Conservation (phyloP, 2,329 filamentous ascomycete genomes). For the Phialophora expanda region DNA sequence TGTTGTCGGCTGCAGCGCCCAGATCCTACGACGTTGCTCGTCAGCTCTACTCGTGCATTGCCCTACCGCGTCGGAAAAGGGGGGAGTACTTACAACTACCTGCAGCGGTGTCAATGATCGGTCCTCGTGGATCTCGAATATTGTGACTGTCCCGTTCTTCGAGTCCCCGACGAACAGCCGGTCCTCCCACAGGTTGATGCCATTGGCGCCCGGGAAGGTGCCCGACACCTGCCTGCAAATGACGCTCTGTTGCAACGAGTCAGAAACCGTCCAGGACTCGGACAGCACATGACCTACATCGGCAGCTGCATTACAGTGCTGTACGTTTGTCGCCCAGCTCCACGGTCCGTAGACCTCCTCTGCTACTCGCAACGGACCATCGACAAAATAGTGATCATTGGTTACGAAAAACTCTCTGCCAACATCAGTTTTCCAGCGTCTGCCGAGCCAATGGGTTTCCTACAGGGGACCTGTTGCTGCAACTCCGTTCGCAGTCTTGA, state of each 20-base stretch:
- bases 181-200: constrained; percentile 33
- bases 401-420: constrained; percentile 28
- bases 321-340: constrained; percentile 28
- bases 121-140: constrained; percentile 30
- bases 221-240: constrained; percentile 29
- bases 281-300: constrained; percentile 14
- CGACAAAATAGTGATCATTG: constrained; percentile 30
- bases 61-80: not conserved
- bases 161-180: constrained; percentile 31
- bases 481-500: constrained; percentile 35
- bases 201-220: constrained; percentile 32
- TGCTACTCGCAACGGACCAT: constrained; percentile 18
- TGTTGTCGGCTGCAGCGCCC: constrained; percentile 35
- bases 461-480: constrained; percentile 28
- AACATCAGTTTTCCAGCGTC: constrained; percentile 6
- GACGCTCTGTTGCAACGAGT: constrained; percentile 17
- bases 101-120: constrained; percentile 27
- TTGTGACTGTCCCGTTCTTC: constrained; percentile 32
- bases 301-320: constrained; percentile 22
- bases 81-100: constrained; percentile 22
- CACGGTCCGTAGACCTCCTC: constrained; percentile 29
- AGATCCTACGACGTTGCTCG: constrained; percentile 25
- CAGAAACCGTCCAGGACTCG: not conserved
- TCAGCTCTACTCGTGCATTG: not conserved
- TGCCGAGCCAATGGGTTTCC: not conserved